Base-by-base conservation (phyloP, 495 filamentous ascomycete genomes). In the Aspergillus saccharolyticus region DNA sequence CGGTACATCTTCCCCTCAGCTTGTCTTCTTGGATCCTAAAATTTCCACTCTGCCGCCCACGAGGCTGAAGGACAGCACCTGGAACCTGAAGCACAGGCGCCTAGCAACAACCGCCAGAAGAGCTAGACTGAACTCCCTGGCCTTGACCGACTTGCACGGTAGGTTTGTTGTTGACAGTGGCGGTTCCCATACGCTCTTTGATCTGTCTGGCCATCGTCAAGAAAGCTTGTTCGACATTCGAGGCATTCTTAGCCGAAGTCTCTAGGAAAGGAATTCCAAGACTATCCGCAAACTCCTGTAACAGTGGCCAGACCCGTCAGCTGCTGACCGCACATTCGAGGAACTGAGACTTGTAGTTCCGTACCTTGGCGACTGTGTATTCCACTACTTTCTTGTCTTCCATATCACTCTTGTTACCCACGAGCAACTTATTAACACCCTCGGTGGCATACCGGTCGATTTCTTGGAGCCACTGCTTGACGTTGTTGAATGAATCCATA, bases 321-420 rank as follows among this genome's bases (percentile, higher is more conserved):
- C 42, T 18, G 33, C 33, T 12, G 33, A 47, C 45, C 21, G 52
- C 48, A 44, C 21, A 21, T 19, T 25, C 30, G 7, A 53, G 30
- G 20, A 28, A 24, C 9, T 25, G 18, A 20, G 50, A 43, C 52
- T 14, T 12, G 9, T 9, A 44, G 53, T 25, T 33, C 46, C 79
- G 21, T 75, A 97, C 94, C 89, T 98, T 98, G 52, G 95, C 94
- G 61, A 97, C 95, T 57, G 91, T 96, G 83, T 98, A 97, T 71
- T 97, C 95, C 43, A 98, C 94, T 10, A 97, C 95, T 80, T 97
- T 98, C 88, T 98, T 97, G 77, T 98, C 94, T 63, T 94, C 85
- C 90, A 98, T 97, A 89, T 98, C 94, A 74, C 90, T 95, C 87
- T 98, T 98, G 86, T 98, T 98, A 66, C 94, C 94, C 54, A 98